Evolutionary conservation across 768 basidiomycete genomes (phyloP).

Genomic region (Phanerodontia chrysosporium): DNA sequence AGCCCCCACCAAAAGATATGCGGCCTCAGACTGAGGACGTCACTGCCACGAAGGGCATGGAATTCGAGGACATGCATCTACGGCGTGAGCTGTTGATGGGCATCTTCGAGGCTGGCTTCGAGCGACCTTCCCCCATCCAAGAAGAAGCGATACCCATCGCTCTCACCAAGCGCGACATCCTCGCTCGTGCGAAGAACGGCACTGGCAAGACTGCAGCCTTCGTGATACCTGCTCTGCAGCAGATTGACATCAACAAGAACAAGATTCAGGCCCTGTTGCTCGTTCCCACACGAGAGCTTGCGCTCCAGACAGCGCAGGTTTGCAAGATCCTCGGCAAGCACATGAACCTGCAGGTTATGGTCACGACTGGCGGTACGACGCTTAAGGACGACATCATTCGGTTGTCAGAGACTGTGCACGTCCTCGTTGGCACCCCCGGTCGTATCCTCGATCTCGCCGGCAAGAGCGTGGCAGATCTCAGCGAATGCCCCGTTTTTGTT

Average conservation of each 20-base stretch:
- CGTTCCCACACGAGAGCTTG: slow-evolving; percentile 97
- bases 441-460: slow-evolving; percentile 92
- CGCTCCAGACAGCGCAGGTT: slow-evolving; percentile 97
- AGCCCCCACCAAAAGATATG: slow-evolving; percentile 83
- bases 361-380: slow-evolving; percentile 96
- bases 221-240: slow-evolving; percentile 94
- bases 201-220: slow-evolving; percentile 99
- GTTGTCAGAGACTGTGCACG: slow-evolving; percentile 84
- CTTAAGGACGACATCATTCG: slow-evolving; percentile 97
- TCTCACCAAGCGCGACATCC: slow-evolving; percentile 88
- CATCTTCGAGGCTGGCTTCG: slow-evolving; percentile 97
- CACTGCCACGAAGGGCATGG: slow-evolving; percentile 85
- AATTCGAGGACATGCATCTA: slow-evolving; percentile 93
- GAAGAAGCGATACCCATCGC: slow-evolving; percentile 98
- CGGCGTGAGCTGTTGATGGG: slow-evolving; percentile 97
- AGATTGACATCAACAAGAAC: slow-evolving; percentile 74
- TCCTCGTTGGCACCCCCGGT: slow-evolving; percentile 96
- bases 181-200: slow-evolving; percentile 94
- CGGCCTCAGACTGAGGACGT: slow-evolving; percentile 98
- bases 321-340: slow-evolving; percentile 97
- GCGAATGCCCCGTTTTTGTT: slow-evolving; percentile 92
- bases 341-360: slow-evolving; percentile 95
- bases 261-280: slow-evolving; percentile 97
- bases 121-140: slow-evolving; percentile 96
- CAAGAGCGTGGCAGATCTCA: slow-evolving; percentile 90